These are phyloP conservation scores for Silybum marianum DNA, from an alignment of 129 eudicot species.

Conservation along the genomic window DNA sequence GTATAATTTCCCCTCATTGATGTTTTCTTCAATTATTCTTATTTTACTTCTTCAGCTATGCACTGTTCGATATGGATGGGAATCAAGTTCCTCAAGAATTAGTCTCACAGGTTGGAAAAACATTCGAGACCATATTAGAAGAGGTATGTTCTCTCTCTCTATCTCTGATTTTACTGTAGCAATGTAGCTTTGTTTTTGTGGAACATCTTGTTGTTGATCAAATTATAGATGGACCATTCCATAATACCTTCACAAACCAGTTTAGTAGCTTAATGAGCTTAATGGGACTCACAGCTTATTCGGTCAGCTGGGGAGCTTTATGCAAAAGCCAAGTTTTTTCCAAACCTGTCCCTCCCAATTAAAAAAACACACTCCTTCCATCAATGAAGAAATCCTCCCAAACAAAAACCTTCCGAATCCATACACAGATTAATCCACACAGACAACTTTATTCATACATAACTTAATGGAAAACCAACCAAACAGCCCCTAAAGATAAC, in stretches of 20 bases:
- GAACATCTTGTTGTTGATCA: background rate
- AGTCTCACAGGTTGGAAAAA: conserved; percentile 83
- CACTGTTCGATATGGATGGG: conserved; percentile 88
- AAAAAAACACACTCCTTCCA: no score
- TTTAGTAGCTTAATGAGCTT: no score
- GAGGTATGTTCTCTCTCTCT: conserved; percentile 59
- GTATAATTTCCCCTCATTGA: background rate
- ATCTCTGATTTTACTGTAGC: background rate
- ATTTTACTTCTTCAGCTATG: conserved; percentile 61
- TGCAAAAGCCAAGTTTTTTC: no score
- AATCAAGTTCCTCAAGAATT: conserved; percentile 87
- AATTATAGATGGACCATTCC: background rate
- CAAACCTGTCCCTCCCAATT: no score
- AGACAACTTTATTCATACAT: no score
- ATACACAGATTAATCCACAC: no score
- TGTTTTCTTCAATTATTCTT: conserved; percentile 8
- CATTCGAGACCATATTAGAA: conserved; percentile 78
- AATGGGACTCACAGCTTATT: no score
- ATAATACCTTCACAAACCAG: background rate
- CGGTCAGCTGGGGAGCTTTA: no score
- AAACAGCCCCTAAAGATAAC: no score
- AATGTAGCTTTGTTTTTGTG: background rate
- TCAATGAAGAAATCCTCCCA: no score
- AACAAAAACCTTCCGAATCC: no score
- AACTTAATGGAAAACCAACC: no score